These are phyloP conservation scores for Cyamopsis tetragonoloba DNA, from an alignment of 306 rosid genomes.

Conservation along the genomic window DNA sequence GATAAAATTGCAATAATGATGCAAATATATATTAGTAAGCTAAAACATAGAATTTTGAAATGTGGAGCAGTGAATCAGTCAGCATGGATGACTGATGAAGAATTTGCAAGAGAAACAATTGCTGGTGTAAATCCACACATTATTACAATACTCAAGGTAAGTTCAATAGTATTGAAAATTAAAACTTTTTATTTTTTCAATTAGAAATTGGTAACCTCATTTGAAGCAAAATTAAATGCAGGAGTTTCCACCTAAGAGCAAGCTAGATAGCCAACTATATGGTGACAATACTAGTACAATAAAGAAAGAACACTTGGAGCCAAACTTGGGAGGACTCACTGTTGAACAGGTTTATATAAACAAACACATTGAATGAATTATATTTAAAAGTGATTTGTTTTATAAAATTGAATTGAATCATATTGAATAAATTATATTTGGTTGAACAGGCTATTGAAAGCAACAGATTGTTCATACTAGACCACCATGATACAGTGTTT, in stretches of 20 bases:
- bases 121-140: constrained; percentile 70
- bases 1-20: neutral
- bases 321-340: constrained; percentile 51
- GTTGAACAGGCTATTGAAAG: constrained; percentile 48
- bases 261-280: constrained; percentile 44
- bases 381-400: neutral
- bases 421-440: neutral
- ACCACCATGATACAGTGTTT: constrained; percentile 57
- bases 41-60: neutral
- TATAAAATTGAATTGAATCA: neutral
- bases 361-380: too few relatives aligned
- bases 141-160: constrained; percentile 40
- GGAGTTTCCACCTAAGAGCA: constrained; percentile 74
- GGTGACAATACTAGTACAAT: constrained; percentile 61
- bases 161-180: neutral
- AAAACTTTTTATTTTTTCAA: neutral
- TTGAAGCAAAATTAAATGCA: constrained; percentile 20
- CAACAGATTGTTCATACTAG: constrained; percentile 55
- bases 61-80: constrained; percentile 40
- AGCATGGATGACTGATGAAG: constrained; percentile 82
- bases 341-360: constrained; percentile 66
- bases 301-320: constrained; percentile 39
- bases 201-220: neutral
- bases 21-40: neutral
- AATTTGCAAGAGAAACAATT: constrained; percentile 70